These are phyloP conservation scores for Picochlorum sp. DNA, from an alignment of 139 green algal species.

Conservation along the genomic window DNA sequence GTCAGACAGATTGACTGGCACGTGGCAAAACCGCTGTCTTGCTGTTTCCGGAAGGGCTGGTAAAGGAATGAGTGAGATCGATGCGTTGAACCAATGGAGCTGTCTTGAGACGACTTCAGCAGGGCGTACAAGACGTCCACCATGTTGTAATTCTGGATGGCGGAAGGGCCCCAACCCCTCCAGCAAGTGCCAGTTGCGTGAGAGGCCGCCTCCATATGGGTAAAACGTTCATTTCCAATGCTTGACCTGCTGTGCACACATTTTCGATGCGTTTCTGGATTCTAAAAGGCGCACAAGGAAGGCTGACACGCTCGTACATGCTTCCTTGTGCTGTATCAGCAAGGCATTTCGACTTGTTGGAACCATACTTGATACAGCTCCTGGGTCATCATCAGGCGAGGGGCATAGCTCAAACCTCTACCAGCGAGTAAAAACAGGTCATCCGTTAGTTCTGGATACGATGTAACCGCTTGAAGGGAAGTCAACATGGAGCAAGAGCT, in stretches of 20 bases:
- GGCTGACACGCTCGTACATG: conserved; percentile 51
- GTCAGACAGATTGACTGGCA: conserved; percentile 16
- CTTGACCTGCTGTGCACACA: conserved; percentile 10
- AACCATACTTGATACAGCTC: conserved; percentile 44
- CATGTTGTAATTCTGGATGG: conserved; percentile 34
- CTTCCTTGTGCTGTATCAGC: conserved; percentile 58
- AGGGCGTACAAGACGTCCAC: conserved; percentile 40
- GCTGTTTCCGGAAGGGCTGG: conserved; percentile 30
- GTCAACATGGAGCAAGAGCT: conserved; percentile 33
- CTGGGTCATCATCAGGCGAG: conserved; percentile 41
- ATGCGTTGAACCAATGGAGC: conserved; percentile 38
- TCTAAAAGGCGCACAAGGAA: conserved; percentile 51
- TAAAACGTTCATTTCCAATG: conserved; percentile 25
- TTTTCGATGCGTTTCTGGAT: conserved; percentile 17
- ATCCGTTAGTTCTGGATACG: conserved; percentile 57
- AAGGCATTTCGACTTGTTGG: conserved; percentile 39
- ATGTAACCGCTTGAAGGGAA: conserved; percentile 29
- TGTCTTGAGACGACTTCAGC: conserved; percentile 20
- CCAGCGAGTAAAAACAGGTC: conserved; percentile 71
- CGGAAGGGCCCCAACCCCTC: conserved; percentile 41
- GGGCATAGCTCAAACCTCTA: conserved; percentile 45
- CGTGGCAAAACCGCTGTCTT: conserved; percentile 31
- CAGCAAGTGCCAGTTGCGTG: conserved; percentile 43
- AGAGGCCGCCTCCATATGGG: conserved; percentile 25
- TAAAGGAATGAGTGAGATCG: conserved; percentile 44